Conservation (phyloP, 345 rosid genomes). For the Eucalyptus guilfoylei region DNA sequence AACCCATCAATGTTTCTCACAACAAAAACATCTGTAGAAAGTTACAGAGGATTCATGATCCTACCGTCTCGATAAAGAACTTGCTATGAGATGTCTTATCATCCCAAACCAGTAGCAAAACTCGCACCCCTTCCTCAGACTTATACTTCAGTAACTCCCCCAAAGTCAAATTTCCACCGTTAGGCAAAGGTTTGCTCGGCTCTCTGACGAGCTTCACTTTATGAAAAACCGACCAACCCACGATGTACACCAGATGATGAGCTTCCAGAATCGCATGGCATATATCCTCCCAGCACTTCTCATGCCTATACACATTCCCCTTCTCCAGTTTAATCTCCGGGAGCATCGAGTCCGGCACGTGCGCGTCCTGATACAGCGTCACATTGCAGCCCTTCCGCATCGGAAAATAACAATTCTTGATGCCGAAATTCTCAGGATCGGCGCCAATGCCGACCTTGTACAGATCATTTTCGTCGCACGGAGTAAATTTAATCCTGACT, state of each 20-base stretch:
- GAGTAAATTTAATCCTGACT: conserved; percentile 41
- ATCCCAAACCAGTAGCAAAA: conserved; percentile 80
- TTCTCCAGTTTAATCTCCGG: conserved; percentile 55
- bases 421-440: conserved; percentile 12
- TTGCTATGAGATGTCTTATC: conserved; percentile 84
- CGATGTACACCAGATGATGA: conserved; percentile 68
- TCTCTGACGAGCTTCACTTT: conserved; percentile 65
- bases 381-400: conserved; percentile 42
- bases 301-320: conserved; percentile 33
- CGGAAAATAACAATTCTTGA: conserved; percentile 59
- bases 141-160: conserved; percentile 79
- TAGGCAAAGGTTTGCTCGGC: conserved; percentile 40
- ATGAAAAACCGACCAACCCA: conserved; percentile 85
- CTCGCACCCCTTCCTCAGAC: conserved; percentile 82
- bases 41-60: background rate
- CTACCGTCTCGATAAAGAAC: conserved; percentile 64
- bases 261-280: conserved; percentile 81
- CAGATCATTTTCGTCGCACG: conserved; percentile 27
- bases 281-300: conserved; percentile 83
- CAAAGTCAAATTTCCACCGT: conserved; percentile 48
- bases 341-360: conserved; percentile 24
- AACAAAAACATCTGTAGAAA: background rate
- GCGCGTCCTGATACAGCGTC: conserved; percentile 83
- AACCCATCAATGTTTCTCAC: background rate
- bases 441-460: conserved; percentile 34